Base-by-base conservation (phyloP, 371 early-diverging fungal species). In the Mortierella sp. region DNA sequence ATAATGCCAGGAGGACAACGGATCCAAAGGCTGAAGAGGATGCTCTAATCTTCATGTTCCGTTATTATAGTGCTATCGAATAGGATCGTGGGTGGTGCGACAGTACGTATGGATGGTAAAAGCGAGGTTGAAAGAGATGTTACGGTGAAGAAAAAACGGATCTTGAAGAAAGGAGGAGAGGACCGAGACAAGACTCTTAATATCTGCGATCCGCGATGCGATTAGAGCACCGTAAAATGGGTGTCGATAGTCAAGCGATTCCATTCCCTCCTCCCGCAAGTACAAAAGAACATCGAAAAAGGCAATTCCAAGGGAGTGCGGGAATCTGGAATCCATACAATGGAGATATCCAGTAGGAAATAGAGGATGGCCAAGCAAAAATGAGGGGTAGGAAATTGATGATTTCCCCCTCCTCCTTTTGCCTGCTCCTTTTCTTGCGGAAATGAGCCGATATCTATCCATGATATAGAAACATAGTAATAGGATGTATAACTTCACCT, bases 261-360 rank as follows among this genome's bases (percentile, higher is more conserved):
- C 40, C 40, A 40, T 40, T 45, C 45, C 19, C 45, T 45, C 17
- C 45, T 45, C 45, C 45, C 45, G n/a, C 15, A 22, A 45, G 6
- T 19, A 45, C 17, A 22, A 45, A 42, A 12, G 15, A 45, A 45
- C 7, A n/a, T n/a, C 47, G 47, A n/a, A 47, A n/a, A 43, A 43
- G 43, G 43, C 17, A 43, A 43, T 43, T 43, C 43, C 43, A 43
- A 47, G 17, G 47, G 47, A 47, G n/a, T 17, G 8, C 47, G n/a
- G n/a, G 17, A 47, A n/a, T 47, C 47, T 47, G 47, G 47, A 47
- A 22, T 47, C n/a, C 47, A 47, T n/a, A n/a, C n/a, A 47, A n/a
- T n/a, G n/a, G 47, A n/a, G 19, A n/a, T n/a, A 47, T 47, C 47
- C 47, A 47, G 8, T n/a, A n/a, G 47, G n/a, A 47, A 6, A 47